Base-by-base conservation (phyloP, 106 monocot species). In the Hemerocallis citrina region DNA sequence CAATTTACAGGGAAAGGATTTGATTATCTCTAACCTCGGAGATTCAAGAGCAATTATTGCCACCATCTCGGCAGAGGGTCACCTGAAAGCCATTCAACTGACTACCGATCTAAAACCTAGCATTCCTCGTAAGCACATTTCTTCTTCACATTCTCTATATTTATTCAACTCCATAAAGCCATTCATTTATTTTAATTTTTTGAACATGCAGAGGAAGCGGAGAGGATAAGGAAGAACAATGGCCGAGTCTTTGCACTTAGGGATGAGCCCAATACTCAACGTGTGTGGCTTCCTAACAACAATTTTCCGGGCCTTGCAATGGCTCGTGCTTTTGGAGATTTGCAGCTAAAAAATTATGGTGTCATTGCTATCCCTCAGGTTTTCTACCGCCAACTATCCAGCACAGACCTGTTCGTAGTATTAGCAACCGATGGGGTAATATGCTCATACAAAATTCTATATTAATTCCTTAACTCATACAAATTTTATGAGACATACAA, bases 21-120 rank as follows among this genome's bases (percentile, higher is more conserved):
- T 94, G 43, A 89, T 94, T 34, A 78, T 94, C n/a, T 77, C 85
- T 25, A 94, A 94, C 57, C 75, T 94, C 17, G 94, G 94, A 9
- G 94, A 94, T 38, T 94, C 94, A 5, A 83, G 94, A 43, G 94
- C 94, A 0, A 68, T 94, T 5, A 20, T 94, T 43, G 85, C 79
- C 3, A 83, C 89, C 0, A 43, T 73, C 9, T 68, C 72, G 3
- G 77, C 81, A 48, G 65, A 75, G 23, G 89, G 94, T 41, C 47
- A 61, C 39, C 47, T 83, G 43, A 52, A 71, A 50, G 86, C 89
- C 36, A 69, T 78, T 55, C 89, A 86, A 60, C 78, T 94, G 2
- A 94, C 94, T 5, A 86, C 80, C n/a, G 94, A 94, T 71, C 52
- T 89, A 29, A 94, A 94, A 61, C 89, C 94, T 1, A 71, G 27